phyloP scores from a whole-genome alignment of 495 filamentous ascomycete genomes.

The Penicillium roqueforti region DNA sequence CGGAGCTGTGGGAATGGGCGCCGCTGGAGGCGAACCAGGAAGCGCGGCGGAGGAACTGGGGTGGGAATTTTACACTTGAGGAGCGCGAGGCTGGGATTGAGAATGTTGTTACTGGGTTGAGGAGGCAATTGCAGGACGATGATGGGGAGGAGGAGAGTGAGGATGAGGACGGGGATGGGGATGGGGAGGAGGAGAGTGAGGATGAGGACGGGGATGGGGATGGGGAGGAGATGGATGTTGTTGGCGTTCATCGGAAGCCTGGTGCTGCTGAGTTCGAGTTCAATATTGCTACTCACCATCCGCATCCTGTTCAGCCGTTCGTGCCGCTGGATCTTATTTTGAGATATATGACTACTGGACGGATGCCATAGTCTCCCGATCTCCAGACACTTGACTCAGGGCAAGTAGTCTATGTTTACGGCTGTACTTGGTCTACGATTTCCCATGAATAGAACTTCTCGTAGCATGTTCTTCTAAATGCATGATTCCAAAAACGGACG shows the following conservation, averaged over 20 bases:
- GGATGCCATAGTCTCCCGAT: constrained; percentile 23
- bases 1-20: constrained; percentile 49
- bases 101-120: constrained; percentile 67
- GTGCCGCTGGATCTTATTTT: constrained; percentile 50
- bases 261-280: constrained; percentile 39
- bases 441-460: background rate
- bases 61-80: constrained; percentile 64
- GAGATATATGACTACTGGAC: constrained; percentile 53
- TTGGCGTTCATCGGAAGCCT: constrained; percentile 37
- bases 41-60: constrained; percentile 47
- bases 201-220: constrained; percentile 46
- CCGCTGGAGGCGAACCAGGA: constrained; percentile 49
- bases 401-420: background rate
- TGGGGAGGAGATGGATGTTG: constrained; percentile 49
- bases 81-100: constrained; percentile 63
- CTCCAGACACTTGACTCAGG: background rate
- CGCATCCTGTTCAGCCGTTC: constrained; percentile 30
- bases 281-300: constrained; percentile 39
- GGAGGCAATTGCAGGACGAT: constrained; percentile 52
- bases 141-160: constrained; percentile 54
- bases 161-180: constrained; percentile 43
- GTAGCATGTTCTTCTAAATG: constrained; percentile 2
- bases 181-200: constrained; percentile 54
- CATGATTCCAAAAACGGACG: constrained; percentile 9
- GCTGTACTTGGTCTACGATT: background rate